Percentiles rank a stretch among this genome's conserved stretches.
Evolutionary conservation across 2,329 filamentous ascomycete species (phyloP).

Genomic region (Grosmannia clavigera): DNA sequence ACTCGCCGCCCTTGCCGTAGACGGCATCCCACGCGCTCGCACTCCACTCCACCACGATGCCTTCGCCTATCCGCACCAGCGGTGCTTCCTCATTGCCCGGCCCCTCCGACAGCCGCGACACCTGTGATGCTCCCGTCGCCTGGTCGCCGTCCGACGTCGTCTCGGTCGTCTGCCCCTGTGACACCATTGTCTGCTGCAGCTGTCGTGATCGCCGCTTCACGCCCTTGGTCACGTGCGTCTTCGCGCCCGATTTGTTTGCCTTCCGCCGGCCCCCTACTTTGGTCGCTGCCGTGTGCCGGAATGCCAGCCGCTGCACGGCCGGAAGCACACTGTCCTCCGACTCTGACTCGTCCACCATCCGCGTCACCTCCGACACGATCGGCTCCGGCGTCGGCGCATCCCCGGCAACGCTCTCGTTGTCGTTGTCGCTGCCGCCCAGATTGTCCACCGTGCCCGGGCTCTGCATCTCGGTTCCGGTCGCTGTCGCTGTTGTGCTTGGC

Average conservation of each 20-base stretch:
- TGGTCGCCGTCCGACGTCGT: neutral
- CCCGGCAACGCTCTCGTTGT: conserved; percentile 30
- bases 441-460: conserved; percentile 30
- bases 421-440: conserved; percentile 36
- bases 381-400: conserved; percentile 26
- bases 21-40: conserved; percentile 56
- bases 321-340: conserved; percentile 5
- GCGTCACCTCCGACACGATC: conserved; percentile 1
- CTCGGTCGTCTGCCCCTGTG: neutral
- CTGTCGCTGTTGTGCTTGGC: conserved; percentile 14
- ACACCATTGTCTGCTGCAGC: neutral
- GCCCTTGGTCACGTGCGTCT: conserved; percentile 35
- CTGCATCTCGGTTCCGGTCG: conserved; percentile 32
- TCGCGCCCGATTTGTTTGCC: conserved; percentile 23
- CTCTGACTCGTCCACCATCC: conserved; percentile 25
- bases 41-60: conserved; percentile 77
- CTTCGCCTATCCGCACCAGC: conserved; percentile 70
- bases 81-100: conserved; percentile 38
- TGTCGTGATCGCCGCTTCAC: conserved; percentile 13
- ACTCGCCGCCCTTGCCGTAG: conserved; percentile 40
- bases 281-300: conserved; percentile 8
- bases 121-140: neutral
- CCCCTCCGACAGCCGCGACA: neutral
- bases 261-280: conserved; percentile 23
- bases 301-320: conserved; percentile 6